Percentiles rank a stretch among this genome's conserved stretches.
These are phyloP conservation scores for Dictyostelium purpureum DNA, from an alignment of 78 protist species.

Conservation along the genomic window DNA sequence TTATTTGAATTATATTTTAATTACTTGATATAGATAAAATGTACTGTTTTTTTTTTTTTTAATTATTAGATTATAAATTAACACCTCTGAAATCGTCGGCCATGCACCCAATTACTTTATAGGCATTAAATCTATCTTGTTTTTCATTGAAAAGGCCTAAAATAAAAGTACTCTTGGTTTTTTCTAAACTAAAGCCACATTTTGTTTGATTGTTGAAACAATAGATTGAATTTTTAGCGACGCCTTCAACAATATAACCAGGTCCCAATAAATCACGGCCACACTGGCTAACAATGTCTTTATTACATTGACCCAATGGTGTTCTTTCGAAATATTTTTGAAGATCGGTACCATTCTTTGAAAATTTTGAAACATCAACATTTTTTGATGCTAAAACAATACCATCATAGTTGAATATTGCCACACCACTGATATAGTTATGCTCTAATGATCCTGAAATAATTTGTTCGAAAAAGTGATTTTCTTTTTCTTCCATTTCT, in stretches of 20 bases:
- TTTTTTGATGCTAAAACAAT: background rate
- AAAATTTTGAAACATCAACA: background rate
- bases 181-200: background rate
- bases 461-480: background rate
- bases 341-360: background rate
- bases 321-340: background rate
- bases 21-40: background rate
- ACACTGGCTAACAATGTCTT: background rate
- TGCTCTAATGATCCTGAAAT: background rate
- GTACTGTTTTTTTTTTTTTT: background rate
- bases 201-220: background rate
- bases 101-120: background rate
- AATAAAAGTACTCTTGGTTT: background rate
- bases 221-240: background rate
- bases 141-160: background rate
- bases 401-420: background rate
- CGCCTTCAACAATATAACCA: background rate
- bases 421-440: background rate
- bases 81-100: background rate
- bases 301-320: background rate
- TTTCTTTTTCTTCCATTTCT: background rate
- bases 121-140: conserved; percentile 9
- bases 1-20: background rate
- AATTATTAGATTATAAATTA: background rate
- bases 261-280: background rate